Conservation (phyloP, 75 land plant species). For the Sequoiadendron giganteum region DNA sequence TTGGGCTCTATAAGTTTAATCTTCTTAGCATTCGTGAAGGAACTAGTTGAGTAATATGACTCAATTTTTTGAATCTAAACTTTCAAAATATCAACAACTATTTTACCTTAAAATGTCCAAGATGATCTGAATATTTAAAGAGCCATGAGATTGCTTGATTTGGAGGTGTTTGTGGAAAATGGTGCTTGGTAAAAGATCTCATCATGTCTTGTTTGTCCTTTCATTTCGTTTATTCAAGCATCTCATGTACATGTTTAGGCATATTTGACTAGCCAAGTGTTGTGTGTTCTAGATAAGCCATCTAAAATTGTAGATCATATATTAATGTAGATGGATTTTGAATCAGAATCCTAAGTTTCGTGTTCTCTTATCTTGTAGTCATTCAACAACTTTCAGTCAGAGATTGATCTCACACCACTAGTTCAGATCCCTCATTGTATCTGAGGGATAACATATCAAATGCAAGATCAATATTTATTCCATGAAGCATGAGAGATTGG, state of each 20-base stretch:
- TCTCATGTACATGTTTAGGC: neutral
- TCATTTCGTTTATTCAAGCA: neutral
- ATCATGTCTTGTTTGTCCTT: neutral
- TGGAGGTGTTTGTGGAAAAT: neutral
- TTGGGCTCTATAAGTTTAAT: no score
- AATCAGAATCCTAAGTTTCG: neutral
- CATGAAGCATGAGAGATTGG: neutral
- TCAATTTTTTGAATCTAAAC: no score
- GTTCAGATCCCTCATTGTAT: neutral
- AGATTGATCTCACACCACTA: neutral
- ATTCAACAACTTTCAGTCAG: neutral
- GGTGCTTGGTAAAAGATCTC: neutral
- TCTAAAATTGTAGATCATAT: neutral
- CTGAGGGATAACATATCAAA: neutral
- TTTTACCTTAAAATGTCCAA: neutral
- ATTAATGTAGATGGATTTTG: neutral
- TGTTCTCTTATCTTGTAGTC: neutral
- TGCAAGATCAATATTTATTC: neutral
- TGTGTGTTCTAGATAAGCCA: neutral
- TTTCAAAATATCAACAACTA: no score
- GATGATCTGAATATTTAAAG: neutral
- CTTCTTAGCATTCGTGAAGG: no score
- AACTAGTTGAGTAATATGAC: no score
- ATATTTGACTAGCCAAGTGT: neutral
- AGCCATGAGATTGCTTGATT: neutral